These are phyloP conservation scores for Cadophora sp. DNA, from an alignment of 2,329 filamentous ascomycete genomes.

Conservation along the genomic window DNA sequence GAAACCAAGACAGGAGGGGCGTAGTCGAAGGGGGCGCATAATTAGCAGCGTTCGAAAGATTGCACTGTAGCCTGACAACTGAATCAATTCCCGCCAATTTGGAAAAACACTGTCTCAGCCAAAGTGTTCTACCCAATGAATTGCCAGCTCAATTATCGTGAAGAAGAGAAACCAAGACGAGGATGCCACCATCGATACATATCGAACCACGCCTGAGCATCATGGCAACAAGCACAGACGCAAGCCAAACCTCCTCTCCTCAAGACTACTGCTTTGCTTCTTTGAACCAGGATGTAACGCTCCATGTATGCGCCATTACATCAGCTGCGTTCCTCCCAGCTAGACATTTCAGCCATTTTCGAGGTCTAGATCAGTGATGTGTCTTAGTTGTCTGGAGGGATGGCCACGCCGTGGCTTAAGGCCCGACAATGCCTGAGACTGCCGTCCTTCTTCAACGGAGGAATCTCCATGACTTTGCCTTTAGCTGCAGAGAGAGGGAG, in stretches of 20 bases:
- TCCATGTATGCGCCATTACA: background rate
- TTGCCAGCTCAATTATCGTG: constrained; percentile 2
- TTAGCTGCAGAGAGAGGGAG: too few species aligned
- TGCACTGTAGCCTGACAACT: background rate
- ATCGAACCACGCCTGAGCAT: background rate
- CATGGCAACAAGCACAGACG: too few species aligned
- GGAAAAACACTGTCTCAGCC: background rate
- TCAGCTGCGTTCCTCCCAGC: background rate
- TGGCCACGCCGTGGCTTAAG: background rate
- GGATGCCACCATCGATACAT: background rate
- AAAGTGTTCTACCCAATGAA: background rate
- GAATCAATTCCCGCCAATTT: background rate
- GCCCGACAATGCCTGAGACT: background rate
- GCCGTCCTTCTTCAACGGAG: background rate
- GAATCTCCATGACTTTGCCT: background rate
- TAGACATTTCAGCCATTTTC: background rate
- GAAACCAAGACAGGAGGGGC: too few species aligned
- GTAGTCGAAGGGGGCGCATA: background rate
- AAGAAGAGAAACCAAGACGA: background rate
- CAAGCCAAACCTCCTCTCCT: too few species aligned
- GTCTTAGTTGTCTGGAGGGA: background rate
- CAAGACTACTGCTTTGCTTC: background rate
- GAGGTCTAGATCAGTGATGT: background rate
- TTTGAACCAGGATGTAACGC: background rate
- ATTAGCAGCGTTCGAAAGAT: background rate